These are phyloP conservation scores for Reutealis trisperma DNA, from an alignment of 345 rosid genomes.

Conservation along the genomic window DNA sequence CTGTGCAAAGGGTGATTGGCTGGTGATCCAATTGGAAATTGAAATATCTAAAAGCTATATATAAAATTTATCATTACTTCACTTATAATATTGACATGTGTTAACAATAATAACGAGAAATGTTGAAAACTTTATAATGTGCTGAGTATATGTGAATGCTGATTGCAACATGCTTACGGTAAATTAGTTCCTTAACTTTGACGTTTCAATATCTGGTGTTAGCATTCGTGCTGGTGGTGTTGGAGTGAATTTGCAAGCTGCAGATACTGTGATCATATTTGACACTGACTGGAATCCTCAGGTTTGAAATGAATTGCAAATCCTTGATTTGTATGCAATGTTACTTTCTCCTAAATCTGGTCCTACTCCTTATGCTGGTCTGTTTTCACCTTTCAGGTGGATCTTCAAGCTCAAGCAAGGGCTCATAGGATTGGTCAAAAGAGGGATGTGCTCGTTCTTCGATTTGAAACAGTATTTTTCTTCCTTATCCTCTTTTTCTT, in stretches of 20 bases:
- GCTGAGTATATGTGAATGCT: background rate
- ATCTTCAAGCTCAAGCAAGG: constrained; percentile 97
- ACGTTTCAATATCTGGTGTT: constrained; percentile 23
- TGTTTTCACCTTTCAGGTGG: constrained; percentile 52
- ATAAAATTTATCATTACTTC: background rate
- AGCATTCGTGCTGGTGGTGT: constrained; percentile 99
- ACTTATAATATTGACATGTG: background rate
- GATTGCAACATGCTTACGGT: background rate
- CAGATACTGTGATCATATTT: constrained; percentile 89
- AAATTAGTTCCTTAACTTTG: constrained; percentile 16
- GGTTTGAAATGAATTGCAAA: constrained; percentile 39
- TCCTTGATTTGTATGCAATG: constrained; percentile 12
- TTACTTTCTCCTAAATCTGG: constrained; percentile 15
- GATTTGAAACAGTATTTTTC: constrained; percentile 77
- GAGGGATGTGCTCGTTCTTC: constrained; percentile 94
- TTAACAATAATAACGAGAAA: background rate
- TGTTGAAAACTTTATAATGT: background rate
- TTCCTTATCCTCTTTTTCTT: background rate
- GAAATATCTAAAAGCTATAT: background rate
- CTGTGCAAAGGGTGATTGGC: background rate
- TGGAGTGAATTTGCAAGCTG: constrained; percentile 97
- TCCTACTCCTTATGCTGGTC: background rate
- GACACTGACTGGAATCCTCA: constrained; percentile 99
- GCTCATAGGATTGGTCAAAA: constrained; percentile 98
- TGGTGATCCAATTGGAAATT: background rate